Conservation (phyloP, 2,329 filamentous ascomycete species). For the Cytospora paraplurivora region DNA sequence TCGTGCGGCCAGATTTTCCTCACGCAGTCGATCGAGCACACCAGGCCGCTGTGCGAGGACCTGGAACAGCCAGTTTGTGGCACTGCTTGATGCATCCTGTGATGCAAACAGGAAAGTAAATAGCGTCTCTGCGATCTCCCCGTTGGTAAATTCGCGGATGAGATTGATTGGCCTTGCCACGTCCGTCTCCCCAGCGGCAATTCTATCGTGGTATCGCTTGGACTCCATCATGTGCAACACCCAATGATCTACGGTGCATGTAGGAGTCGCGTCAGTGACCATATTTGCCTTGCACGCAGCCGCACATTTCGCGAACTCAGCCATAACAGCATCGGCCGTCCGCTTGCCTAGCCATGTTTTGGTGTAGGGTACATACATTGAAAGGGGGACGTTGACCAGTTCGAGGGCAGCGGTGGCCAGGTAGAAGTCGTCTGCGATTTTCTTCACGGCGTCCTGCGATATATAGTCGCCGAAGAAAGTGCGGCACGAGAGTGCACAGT, state of each 20-base stretch:
- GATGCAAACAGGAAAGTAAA: conserved; percentile 58
- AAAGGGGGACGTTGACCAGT: conserved; percentile 73
- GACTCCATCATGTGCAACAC: conserved; percentile 73
- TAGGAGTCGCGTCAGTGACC: conserved; percentile 66
- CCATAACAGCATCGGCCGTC: conserved; percentile 69
- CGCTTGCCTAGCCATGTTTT: conserved; percentile 79
- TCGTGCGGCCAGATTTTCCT: conserved; percentile 49
- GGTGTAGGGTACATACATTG: conserved; percentile 72
- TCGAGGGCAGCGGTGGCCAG: conserved; percentile 76
- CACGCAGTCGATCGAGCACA: conserved; percentile 47
- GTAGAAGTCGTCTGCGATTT: conserved; percentile 79
- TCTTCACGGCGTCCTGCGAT: conserved; percentile 69
- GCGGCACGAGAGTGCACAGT: conserved; percentile 75
- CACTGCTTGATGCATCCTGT: conserved; percentile 55
- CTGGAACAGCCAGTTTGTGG: conserved; percentile 57
- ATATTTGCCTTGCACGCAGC: conserved; percentile 72
- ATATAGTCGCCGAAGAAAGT: conserved; percentile 84
- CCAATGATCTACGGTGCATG: conserved; percentile 79
- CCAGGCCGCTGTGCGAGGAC: conserved; percentile 53
- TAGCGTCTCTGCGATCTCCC: conserved; percentile 52
- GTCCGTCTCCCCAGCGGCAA: conserved; percentile 57
- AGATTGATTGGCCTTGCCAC: conserved; percentile 49
- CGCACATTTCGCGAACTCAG: conserved; percentile 71
- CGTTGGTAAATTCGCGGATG: conserved; percentile 52
- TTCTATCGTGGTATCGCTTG: conserved; percentile 62